Evolutionary conservation across 2,329 filamentous ascomycete genomes (phyloP).

Genomic region (Xylariaceae sp.): DNA sequence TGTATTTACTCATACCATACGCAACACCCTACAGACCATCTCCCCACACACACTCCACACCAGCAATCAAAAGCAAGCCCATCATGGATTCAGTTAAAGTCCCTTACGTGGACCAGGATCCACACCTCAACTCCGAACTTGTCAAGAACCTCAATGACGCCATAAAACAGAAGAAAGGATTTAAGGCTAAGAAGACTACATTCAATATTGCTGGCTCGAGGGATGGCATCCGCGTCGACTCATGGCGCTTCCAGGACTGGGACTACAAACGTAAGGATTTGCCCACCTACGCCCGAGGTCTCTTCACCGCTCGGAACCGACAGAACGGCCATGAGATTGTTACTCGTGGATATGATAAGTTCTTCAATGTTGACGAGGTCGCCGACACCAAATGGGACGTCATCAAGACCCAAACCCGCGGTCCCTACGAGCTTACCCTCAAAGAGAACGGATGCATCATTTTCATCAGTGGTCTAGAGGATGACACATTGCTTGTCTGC

Average conservation of each 20-base stretch:
- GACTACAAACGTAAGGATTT: slow-evolving; percentile 87
- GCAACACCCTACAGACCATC: too few species aligned
- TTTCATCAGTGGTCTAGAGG: slow-evolving; percentile 87
- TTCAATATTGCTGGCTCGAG: slow-evolving; percentile 64
- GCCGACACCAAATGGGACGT: slow-evolving; percentile 76
- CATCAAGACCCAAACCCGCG: slow-evolving; percentile 70
- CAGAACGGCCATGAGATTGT: slow-evolving; percentile 71
- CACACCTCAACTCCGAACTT: slow-evolving; percentile 62
- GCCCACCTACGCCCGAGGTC: slow-evolving; percentile 86
- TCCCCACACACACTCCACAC: too few species aligned
- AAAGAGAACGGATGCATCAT: slow-evolving; percentile 99
- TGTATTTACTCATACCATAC: too few species aligned
- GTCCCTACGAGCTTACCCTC: slow-evolving; percentile 90
- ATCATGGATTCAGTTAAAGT: slow-evolving; percentile 38
- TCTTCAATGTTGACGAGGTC: slow-evolving; percentile 91
- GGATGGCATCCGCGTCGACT: slow-evolving; percentile 68
- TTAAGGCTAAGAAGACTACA: slow-evolving; percentile 75
- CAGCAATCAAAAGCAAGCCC: slow-evolving; percentile 4
- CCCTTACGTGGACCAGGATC: slow-evolving; percentile 67
- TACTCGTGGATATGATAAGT: slow-evolving; percentile 94
- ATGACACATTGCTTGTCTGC: slow-evolving; percentile 88
- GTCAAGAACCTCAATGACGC: slow-evolving; percentile 56
- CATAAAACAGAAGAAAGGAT: slow-evolving; percentile 45
- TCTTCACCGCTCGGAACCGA: slow-evolving; percentile 77
- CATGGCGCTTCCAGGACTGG: slow-evolving; percentile 92